phyloP scores from a whole-genome alignment of 805 yeast genomes.

The Cyberlindnera galapagoensis region DNA sequence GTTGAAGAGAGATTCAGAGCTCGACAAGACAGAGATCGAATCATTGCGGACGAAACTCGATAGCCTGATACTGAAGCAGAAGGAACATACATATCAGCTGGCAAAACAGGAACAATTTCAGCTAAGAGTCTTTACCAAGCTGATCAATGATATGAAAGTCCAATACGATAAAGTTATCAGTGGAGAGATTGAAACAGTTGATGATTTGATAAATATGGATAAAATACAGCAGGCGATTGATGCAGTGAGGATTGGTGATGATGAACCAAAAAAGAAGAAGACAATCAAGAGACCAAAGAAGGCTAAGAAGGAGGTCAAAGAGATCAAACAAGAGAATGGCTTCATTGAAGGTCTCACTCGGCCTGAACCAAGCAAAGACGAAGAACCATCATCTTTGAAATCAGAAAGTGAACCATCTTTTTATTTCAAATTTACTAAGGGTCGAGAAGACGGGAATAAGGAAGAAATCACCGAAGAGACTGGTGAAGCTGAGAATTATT shows the following conservation, averaged over 20 bases:
- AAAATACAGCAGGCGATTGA: conserved; percentile 5
- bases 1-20: neutral
- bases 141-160: conserved; percentile 19
- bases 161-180: conserved; percentile 10
- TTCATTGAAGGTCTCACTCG: too few species aligned
- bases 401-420: too few species aligned
- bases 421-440: conserved; percentile 6
- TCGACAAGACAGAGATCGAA: conserved; percentile 1
- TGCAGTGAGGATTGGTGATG: conserved; percentile 4
- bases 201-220: conserved; percentile 17
- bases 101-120: conserved; percentile 9
- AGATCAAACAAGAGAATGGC: neutral
- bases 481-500: conserved; percentile 1
- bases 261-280: conserved; percentile 1
- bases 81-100: neutral
- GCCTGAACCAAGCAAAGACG: too few species aligned
- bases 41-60: conserved; percentile 8
- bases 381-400: neutral
- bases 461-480: too few species aligned
- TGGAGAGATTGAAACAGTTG: conserved; percentile 16
- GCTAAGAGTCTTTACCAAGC: conserved; percentile 15
- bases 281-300: conserved; percentile 1
- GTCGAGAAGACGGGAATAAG: neutral
- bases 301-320: conserved; percentile 2
- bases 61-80: conserved; percentile 4